These are phyloP conservation scores for Fusarium secorum DNA, from an alignment of 2,329 filamentous ascomycete genomes.

Conservation along the genomic window DNA sequence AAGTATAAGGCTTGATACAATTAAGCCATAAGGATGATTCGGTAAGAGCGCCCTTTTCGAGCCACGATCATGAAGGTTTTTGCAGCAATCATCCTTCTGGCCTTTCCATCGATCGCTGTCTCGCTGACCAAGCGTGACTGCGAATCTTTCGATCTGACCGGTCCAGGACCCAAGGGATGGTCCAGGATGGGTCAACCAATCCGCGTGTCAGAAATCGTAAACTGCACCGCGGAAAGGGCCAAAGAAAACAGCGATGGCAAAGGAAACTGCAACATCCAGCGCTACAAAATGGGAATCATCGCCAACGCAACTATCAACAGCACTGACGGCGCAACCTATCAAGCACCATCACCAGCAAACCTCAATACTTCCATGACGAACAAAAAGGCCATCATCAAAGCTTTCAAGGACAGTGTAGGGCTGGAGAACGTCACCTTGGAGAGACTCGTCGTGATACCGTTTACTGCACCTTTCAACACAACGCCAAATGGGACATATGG, in stretches of 20 bases:
- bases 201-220: neutral
- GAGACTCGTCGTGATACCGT: neutral
- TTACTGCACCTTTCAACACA: neutral
- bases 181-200: neutral
- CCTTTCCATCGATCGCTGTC: accelerated
- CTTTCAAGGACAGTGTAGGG: accelerated
- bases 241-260: neutral
- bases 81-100: too few relatives aligned
- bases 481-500: neutral
- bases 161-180: neutral
- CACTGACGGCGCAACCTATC: neutral
- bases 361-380: neutral
- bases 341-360: neutral
- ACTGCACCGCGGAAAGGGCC: neutral
- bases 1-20: neutral
- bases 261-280: neutral
- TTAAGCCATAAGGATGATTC: accelerated
- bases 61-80: accelerated
- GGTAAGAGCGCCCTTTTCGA: accelerated
- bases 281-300: neutral
- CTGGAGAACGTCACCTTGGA: neutral
- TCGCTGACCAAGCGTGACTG: neutral
- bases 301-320: neutral
- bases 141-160: neutral
- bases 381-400: neutral